Base-by-base conservation (phyloP, 306 rosid genomes). In the Quercus variabilis region DNA sequence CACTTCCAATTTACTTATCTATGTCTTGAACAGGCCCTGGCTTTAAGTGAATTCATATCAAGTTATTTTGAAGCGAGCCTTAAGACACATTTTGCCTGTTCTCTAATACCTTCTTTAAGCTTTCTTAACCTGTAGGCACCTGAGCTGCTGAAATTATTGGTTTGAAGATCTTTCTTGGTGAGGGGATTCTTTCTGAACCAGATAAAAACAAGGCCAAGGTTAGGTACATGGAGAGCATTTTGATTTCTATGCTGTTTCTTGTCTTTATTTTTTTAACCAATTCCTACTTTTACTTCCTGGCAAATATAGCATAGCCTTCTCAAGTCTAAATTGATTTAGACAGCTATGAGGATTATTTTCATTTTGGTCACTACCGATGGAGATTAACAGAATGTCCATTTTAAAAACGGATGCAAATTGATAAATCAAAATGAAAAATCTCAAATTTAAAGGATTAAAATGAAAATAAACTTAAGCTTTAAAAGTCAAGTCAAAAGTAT, bases 61-160 rank as follows among this genome's bases (percentile, higher is more conserved):
- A 9, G 5, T 31, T 20, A 28, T 17, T 30, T 43, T 33, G 31
- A 5, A 5, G 51, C 49, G 17, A 33, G 23, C 72, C 51, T 30
- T 8, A 3, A n/a, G 13, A 41, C 10, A 20, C 21, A 69, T 41
- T 20, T 41, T 10, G 33, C 21, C 56, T 57, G 33, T 21, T 55
- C 69, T 17, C 68, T 64, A 70, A 11, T 55, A 41, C 70, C 68
- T 52, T 79, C 38, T 69, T 67, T 76, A 84, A 71, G 55, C 26
- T 74, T 21, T 74, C 38, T 73, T 54, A 28, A 63, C 18, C 43
- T 28, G 43, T 28, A 63, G 41, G 21, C 21, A 63, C 17, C 30
- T 59, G 65, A 25, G 5, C 28, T 58, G 23, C 65, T 21, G 12
- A 59, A 25, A 23, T 63, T 28, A 35, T 14, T 38, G 41, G 7